Evolutionary conservation across 306 rosid species (phyloP), one percentile per base, ranked within the genome.

Genomic region (Datisca glomerata): DNA sequence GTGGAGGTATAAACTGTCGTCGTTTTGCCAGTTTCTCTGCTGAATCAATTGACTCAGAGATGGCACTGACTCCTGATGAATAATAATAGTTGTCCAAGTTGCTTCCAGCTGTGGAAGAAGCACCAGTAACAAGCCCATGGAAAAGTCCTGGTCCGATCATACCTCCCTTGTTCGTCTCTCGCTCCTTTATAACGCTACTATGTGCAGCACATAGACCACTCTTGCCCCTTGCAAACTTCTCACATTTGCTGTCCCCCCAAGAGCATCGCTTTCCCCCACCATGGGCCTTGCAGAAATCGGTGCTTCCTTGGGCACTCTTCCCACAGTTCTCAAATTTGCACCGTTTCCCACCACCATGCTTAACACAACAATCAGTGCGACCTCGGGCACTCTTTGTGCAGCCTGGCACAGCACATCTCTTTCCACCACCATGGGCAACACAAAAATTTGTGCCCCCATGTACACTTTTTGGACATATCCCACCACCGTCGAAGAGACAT

Each of bases 351-450:
- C 83, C 83, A 17, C 83, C 83, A 19, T 75, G 83, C 65, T 63
- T 75, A 9, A 75, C 83, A 18, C 83, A 75, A 34, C 78, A 75
- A 57, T 70, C 78, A 7, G 83, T 66, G 2, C 83, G 83, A 34
- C 83, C 83, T 14, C 83, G 74, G 0, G 83, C 83, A 60, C 83
- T 75, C 67, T 70, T 75, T 47, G 78, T 63, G 61, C 83, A 75
- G 24, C 78, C 78, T 7, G 83, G 48, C 44, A 75, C 69, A 27
- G 70, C 57, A 36, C 83, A 75, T 14, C 36, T 8, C 36, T 31
- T 8, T 14, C 36, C 36, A 31, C 36, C 36, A 31, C 36, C 36
- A 31, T 75, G 83, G 41, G 83, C 83, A 37, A 75, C 83, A 44
- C 83, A 75, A 19, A 63, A 75, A 66, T 66, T 70, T 0, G 83